A percentile compares a stretch with the other conserved stretches of the same genome.
phyloP scores from a whole-genome alignment of 768 basidiomycete genomes.

The Cystobasidium tubakii region DNA sequence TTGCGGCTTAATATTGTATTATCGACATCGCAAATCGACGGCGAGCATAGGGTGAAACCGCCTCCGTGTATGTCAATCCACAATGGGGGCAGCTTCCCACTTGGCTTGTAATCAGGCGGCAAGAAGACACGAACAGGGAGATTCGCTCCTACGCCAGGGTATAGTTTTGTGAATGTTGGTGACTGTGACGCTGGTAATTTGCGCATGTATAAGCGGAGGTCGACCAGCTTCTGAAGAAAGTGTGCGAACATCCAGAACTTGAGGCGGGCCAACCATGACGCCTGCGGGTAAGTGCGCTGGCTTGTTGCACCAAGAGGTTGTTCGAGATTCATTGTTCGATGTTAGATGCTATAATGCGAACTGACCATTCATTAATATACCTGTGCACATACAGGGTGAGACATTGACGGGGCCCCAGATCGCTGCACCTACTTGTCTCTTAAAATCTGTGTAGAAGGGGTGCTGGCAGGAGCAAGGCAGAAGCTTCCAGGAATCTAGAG shows the following conservation, averaged over 20 bases:
- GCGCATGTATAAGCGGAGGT: background rate
- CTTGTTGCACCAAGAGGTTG: background rate
- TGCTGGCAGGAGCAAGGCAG: too few relatives aligned
- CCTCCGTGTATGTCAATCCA: slow-evolving; percentile 26
- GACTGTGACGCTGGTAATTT: slow-evolving; percentile 1
- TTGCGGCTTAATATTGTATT: slow-evolving; percentile 14
- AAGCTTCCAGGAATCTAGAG: too few relatives aligned
- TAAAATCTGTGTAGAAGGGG: too few relatives aligned
- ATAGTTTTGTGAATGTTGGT: slow-evolving; percentile 20
- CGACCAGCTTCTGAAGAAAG: slow-evolving; percentile 15
- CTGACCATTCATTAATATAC: too few relatives aligned
- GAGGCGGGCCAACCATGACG: slow-evolving; percentile 14
- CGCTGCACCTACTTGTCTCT: too few relatives aligned
- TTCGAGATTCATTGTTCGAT: background rate
- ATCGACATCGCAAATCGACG: slow-evolving; percentile 12
- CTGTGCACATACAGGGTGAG: too few relatives aligned
- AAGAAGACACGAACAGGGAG: background rate
- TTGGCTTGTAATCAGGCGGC: background rate
- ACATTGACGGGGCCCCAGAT: too few relatives aligned
- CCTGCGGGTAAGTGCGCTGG: background rate
- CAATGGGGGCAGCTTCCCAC: background rate
- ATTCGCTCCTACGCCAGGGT: slow-evolving; percentile 4
- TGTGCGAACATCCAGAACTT: slow-evolving; percentile 10
- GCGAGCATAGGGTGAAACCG: background rate
- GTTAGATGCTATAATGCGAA: background rate